These are phyloP conservation scores for Aspergillus diversus DNA, from an alignment of 495 filamentous ascomycete genomes.

Conservation along the genomic window DNA sequence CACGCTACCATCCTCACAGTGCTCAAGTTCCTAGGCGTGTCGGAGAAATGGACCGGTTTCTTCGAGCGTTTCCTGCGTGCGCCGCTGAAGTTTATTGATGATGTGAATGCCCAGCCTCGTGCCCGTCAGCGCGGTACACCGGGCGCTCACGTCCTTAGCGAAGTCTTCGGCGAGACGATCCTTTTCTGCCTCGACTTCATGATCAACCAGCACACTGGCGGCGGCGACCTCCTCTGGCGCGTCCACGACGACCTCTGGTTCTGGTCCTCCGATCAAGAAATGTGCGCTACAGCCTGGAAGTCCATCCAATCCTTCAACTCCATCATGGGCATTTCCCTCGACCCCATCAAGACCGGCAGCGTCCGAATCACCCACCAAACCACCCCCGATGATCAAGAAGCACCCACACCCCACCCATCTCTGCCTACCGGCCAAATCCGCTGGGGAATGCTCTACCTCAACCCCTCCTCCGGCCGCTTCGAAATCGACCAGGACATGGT, in stretches of 20 bases:
- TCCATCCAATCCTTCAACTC: conserved; percentile 17
- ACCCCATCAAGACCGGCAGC: conserved; percentile 4
- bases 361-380: conserved; percentile 4
- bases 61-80: conserved; percentile 17
- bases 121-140: conserved; percentile 18
- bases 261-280: conserved; percentile 15
- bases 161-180: conserved; percentile 21
- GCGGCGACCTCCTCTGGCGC: conserved; percentile 18
- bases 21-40: conserved; percentile 19
- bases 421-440: conserved; percentile 17
- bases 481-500: conserved; percentile 26
- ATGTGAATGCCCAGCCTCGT: conserved; percentile 12
- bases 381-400: no score
- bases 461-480: conserved; percentile 19
- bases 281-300: conserved; percentile 16
- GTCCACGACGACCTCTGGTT: conserved; percentile 25
- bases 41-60: conserved; percentile 18
- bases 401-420: not conserved
- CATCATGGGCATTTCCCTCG: conserved; percentile 15
- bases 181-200: conserved; percentile 24
- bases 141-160: conserved; percentile 18
- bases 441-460: conserved; percentile 25
- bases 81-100: conserved; percentile 18
- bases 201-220: conserved; percentile 18
- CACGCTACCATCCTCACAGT: conserved; percentile 16